Conservation (phyloP, 257 asterid species). For the Perilla frutescens region DNA sequence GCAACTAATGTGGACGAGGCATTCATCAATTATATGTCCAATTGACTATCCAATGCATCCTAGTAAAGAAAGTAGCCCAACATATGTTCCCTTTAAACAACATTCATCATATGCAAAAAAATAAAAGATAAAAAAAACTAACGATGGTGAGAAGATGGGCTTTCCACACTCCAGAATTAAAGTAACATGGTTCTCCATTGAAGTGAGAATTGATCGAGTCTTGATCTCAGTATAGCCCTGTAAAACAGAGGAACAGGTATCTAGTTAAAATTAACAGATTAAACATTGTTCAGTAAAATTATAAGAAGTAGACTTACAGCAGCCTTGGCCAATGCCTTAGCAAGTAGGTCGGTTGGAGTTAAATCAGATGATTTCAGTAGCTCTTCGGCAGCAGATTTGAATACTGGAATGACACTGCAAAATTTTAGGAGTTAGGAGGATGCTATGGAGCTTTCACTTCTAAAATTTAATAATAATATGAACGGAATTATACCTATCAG, state of each 20-base stretch:
- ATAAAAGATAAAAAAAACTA: slow-evolving; percentile 39
- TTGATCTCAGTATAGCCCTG: slow-evolving; percentile 95
- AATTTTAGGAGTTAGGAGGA: slow-evolving; percentile 23
- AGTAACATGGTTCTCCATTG: slow-evolving; percentile 88
- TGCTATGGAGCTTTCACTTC: neutral
- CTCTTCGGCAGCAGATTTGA: slow-evolving; percentile 92
- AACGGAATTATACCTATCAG: slow-evolving; percentile 65
- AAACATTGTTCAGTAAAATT: neutral
- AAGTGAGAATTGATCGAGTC: slow-evolving; percentile 83
- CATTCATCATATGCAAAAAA: neutral
- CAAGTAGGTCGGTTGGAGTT: slow-evolving; percentile 80
- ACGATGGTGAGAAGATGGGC: slow-evolving; percentile 81
- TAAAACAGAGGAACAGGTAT: slow-evolving; percentile 21
- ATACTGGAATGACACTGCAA: slow-evolving; percentile 85
- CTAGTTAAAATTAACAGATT: slow-evolving; percentile 25
- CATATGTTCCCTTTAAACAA: neutral
- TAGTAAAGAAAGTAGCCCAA: neutral
- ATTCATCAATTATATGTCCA: neutral
- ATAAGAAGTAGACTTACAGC: slow-evolving; percentile 59
- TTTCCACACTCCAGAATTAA: slow-evolving; percentile 75
- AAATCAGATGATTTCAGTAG: slow-evolving; percentile 63
- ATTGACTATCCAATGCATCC: neutral
- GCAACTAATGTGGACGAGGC: neutral
- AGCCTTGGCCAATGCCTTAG: slow-evolving; percentile 96
- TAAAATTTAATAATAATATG: neutral